Percentiles rank a stretch among this genome's conserved stretches.
Conservation (phyloP, 2,329 filamentous ascomycete species). For the Xylariaceae sp. region DNA sequence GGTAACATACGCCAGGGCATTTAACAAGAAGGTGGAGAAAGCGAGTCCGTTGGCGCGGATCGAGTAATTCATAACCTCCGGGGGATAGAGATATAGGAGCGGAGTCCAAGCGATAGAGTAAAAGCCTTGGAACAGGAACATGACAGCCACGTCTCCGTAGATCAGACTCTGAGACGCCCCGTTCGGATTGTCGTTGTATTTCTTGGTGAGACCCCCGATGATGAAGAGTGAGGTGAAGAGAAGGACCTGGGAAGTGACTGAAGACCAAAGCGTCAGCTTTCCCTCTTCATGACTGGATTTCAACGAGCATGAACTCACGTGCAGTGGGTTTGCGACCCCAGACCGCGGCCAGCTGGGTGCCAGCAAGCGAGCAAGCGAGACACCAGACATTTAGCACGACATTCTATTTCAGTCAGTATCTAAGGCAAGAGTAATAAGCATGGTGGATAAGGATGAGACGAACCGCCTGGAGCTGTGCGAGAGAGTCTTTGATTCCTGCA, state of each 20-base stretch:
- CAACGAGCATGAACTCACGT: too few species aligned
- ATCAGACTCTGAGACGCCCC: constrained; percentile 25
- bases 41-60: constrained; percentile 46
- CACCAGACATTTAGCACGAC: constrained; percentile 51
- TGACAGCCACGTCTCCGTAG: constrained; percentile 33
- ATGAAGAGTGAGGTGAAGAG: constrained; percentile 46
- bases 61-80: constrained; percentile 47
- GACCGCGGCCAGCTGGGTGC: constrained; percentile 39
- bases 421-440: too few species aligned
- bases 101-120: constrained; percentile 51
- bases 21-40: constrained; percentile 31
- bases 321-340: constrained; percentile 44
- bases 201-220: constrained; percentile 47
- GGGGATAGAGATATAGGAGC: constrained; percentile 44
- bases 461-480: constrained; percentile 36
- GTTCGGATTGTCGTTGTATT: constrained; percentile 29
- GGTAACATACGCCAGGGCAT: constrained; percentile 27
- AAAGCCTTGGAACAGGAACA: constrained; percentile 50
- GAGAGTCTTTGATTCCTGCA: constrained; percentile 38
- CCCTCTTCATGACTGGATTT: too few species aligned
- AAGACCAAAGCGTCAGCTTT: too few species aligned
- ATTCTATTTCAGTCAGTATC: constrained; percentile 31
- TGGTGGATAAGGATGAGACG: not conserved
- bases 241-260: constrained; percentile 36
- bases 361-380: constrained; percentile 37